phyloP scores from a whole-genome alignment of 345 rosid genomes.

The Aethionema arabicum region DNA sequence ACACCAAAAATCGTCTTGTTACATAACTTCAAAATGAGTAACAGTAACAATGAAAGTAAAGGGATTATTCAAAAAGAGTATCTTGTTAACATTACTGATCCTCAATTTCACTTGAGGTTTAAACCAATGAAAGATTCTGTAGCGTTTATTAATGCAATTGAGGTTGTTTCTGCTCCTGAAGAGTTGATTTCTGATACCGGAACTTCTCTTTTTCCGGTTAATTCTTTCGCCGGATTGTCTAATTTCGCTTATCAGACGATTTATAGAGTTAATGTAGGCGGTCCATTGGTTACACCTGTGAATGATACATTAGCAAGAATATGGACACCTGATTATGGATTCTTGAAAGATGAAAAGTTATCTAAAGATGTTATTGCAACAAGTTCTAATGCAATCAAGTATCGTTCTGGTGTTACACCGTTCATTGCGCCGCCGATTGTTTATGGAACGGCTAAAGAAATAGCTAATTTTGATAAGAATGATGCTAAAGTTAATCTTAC shows the following conservation, averaged over 20 bases:
- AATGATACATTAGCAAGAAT: constrained; percentile 60
- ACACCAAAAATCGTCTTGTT: constrained; percentile 57
- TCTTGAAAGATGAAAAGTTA: constrained; percentile 43
- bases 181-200: constrained; percentile 48
- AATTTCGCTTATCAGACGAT: constrained; percentile 46
- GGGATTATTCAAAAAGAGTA: constrained; percentile 48
- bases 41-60: constrained; percentile 30
- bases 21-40: constrained; percentile 47
- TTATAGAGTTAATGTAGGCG: constrained; percentile 68
- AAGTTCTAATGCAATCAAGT: constrained; percentile 38
- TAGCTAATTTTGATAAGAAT: constrained; percentile 50
- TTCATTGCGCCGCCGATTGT: constrained; percentile 59
- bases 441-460: constrained; percentile 53
- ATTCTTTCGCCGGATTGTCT: constrained; percentile 42
- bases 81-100: constrained; percentile 45
- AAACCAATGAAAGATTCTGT: constrained; percentile 50
- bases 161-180: constrained; percentile 69
- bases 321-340: constrained; percentile 53
- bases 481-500: constrained; percentile 58
- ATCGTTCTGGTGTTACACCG: constrained; percentile 46
- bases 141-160: constrained; percentile 68
- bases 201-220: constrained; percentile 51
- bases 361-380: constrained; percentile 39
- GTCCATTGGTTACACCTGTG: constrained; percentile 51
- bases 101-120: constrained; percentile 48